A percentile compares a stretch with the other conserved stretches of the same genome.
Conservation (phyloP, 805 yeast genomes). For the Diddensiella caesifluorescens region DNA sequence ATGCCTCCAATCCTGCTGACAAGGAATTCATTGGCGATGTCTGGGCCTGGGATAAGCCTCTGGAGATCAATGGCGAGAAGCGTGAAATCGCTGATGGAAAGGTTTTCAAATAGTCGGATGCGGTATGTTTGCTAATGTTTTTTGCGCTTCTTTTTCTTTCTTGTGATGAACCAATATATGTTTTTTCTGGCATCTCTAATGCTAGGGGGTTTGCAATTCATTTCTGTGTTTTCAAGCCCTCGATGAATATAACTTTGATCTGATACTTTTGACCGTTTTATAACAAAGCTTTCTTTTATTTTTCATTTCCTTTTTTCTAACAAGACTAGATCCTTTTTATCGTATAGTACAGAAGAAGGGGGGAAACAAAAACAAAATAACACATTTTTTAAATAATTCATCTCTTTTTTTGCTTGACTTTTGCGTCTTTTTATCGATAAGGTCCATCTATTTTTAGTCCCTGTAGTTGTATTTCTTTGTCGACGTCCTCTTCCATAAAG, state of each 20-base stretch:
- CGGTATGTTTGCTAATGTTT: background rate
- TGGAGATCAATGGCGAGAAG: conserved; percentile 67
- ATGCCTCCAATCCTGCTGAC: conserved; percentile 69
- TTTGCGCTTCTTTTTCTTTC: conserved; percentile 2
- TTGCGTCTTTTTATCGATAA: conserved; percentile 2
- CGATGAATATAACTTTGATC: conserved; percentile 28
- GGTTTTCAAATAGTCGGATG: conserved; percentile 71
- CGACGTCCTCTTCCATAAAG: conserved; percentile 23
- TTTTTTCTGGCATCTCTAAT: conserved; percentile 31
- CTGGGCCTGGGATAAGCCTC: conserved; percentile 99
- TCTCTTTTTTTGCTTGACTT: conserved; percentile 2
- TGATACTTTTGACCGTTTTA: conserved; percentile 11
- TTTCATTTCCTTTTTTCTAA: background rate
- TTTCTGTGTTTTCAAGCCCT: conserved; percentile 17
- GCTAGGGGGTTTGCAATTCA: too few relatives aligned
- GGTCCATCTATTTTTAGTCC: conserved; percentile 2
- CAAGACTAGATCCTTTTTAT: too few relatives aligned
- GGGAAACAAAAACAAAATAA: background rate
- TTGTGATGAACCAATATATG: conserved; percentile 20
- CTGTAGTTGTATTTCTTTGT: conserved; percentile 3
- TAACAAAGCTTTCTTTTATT: background rate
- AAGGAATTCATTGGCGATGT: conserved; percentile 78
- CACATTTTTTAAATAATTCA: background rate
- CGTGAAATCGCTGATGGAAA: conserved; percentile 95
- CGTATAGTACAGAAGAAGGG: too few relatives aligned